Evolutionary conservation across 164 flowering plant species (phyloP).

Genomic region (Hamamelis virginiana): DNA sequence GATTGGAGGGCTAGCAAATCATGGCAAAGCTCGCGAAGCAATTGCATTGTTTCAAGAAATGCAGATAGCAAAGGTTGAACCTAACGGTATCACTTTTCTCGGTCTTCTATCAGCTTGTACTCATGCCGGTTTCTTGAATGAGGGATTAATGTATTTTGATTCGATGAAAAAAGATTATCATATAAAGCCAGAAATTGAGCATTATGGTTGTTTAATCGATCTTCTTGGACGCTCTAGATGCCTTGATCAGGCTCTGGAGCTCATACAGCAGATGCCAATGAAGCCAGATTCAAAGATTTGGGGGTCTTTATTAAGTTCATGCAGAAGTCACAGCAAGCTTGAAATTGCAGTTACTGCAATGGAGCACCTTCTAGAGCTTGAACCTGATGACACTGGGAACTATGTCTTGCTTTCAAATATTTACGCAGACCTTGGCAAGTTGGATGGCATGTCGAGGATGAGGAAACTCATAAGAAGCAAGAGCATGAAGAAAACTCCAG

Average conservation of each 20-base stretch:
- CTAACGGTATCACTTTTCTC: constrained; percentile 53
- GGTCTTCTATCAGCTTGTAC: constrained; percentile 52
- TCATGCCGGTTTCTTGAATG: constrained; percentile 46
- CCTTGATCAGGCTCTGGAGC: constrained; percentile 35
- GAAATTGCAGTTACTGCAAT: constrained; percentile 47
- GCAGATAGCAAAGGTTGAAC: constrained; percentile 35
- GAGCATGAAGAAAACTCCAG: constrained; percentile 51
- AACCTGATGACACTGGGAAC: constrained; percentile 55
- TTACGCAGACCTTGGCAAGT: constrained; percentile 46
- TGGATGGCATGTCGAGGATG: constrained; percentile 48
- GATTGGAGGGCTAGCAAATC: constrained; percentile 51
- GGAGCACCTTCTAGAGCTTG: constrained; percentile 47
- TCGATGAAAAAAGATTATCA: constrained; percentile 33
- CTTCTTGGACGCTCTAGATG: constrained; percentile 47
- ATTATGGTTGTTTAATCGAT: constrained; percentile 51
- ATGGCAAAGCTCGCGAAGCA: constrained; percentile 49
- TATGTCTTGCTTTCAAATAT: constrained; percentile 48
- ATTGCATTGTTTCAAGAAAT: constrained; percentile 41
- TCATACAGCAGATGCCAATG: constrained; percentile 46
- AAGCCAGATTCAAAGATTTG: constrained; percentile 54
- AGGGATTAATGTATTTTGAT: constrained; percentile 43
- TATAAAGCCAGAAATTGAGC: constrained; percentile 45
- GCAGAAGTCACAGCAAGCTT: constrained; percentile 38
- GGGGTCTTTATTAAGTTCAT: constrained; percentile 51
- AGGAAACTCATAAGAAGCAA: constrained; percentile 44